Percentiles rank a stretch among this genome's conserved stretches.
Conservation (phyloP, 495 filamentous ascomycete genomes). For the Lineolata rhizophorae region DNA sequence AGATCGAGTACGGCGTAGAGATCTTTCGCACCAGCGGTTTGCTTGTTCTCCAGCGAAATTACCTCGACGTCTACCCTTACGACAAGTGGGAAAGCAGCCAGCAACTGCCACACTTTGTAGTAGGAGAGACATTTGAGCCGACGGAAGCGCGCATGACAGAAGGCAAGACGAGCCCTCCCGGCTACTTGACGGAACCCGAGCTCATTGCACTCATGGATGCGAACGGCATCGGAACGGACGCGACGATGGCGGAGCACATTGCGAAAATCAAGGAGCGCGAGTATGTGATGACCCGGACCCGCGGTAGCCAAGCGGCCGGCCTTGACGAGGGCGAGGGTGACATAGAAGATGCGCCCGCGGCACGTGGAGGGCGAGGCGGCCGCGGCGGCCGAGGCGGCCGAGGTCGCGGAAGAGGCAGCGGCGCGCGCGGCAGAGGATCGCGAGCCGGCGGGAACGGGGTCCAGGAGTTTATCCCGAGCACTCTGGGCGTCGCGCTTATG, state of each 20-base stretch:
- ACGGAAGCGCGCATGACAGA: slow-evolving; percentile 76
- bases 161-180: slow-evolving; percentile 64
- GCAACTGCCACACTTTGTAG: slow-evolving; percentile 53
- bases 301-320: slow-evolving; percentile 18
- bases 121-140: slow-evolving; percentile 66
- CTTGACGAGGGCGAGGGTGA: slow-evolving; percentile 17
- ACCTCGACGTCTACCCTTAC: slow-evolving; percentile 87
- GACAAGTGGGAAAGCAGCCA: slow-evolving; percentile 85
- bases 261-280: slow-evolving; percentile 75
- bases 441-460: slow-evolving; percentile 28
- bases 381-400: slow-evolving; percentile 24
- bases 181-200: slow-evolving; percentile 84
- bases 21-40: slow-evolving; percentile 59
- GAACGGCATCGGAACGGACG: slow-evolving; percentile 95
- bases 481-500: slow-evolving; percentile 71
- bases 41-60: slow-evolving; percentile 74
- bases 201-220: slow-evolving; percentile 97
- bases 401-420: slow-evolving; percentile 20
- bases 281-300: slow-evolving; percentile 51
- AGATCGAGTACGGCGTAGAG: slow-evolving; percentile 68
- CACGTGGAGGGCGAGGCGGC: slow-evolving; percentile 9
- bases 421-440: slow-evolving; percentile 21
- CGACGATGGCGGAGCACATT: slow-evolving; percentile 98
- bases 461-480: slow-evolving; percentile 77
- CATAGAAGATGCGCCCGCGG: slow-evolving; percentile 1